Base-by-base conservation (phyloP, 2,329 filamentous ascomycete genomes). In the Aspergillus vadensis region DNA sequence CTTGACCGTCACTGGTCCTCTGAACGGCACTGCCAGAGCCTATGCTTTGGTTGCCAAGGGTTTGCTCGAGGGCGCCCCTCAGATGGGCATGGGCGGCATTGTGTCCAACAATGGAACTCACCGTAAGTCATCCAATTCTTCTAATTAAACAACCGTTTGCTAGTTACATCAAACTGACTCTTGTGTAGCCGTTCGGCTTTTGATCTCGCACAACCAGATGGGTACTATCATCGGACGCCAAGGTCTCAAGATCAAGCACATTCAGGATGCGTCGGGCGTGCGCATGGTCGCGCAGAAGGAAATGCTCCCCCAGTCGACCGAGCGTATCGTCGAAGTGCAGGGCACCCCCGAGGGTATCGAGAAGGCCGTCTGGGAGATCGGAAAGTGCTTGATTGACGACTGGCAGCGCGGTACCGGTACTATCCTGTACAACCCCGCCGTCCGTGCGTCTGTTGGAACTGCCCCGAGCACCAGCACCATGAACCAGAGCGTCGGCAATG, bases 161-260 rank as follows among this genome's bases (percentile, higher is more conserved):
- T 32, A n/a, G 14, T 41, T 38, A 27, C 32, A 25, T 17, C 49
- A 55, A 56, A 57, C 71, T 69, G 67, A 69, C 52, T 14, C 43
- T 56, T 21, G 63, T 21, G 5, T 68, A 99, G 95, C 95, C 63
- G 91, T 99, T 77, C 97, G 97, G 75, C 88, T 99, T 32, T 89
- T 99, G 76, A 98, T 99, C 78, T 99, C 95, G 36, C 94, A 99
- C 83, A 98, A 98, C 78, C 95, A 99, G 81, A 99, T 99, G 95
- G 95, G 95, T 64, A 99, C 95, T 72, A 97, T 99, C 81, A 99
- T 99, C 74, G 95, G 95, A 71, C 88, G 92, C 67, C 91, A 96
- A 77, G 95, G 95, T 61, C 85, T 97, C 68, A 99, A 98, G 84
- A 99, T 99, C 84, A 99, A 99, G 85, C 91, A 97, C 77, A 99